Evolutionary conservation across 345 rosid species (phyloP).

Genomic region (Linum usitatissimum): DNA sequence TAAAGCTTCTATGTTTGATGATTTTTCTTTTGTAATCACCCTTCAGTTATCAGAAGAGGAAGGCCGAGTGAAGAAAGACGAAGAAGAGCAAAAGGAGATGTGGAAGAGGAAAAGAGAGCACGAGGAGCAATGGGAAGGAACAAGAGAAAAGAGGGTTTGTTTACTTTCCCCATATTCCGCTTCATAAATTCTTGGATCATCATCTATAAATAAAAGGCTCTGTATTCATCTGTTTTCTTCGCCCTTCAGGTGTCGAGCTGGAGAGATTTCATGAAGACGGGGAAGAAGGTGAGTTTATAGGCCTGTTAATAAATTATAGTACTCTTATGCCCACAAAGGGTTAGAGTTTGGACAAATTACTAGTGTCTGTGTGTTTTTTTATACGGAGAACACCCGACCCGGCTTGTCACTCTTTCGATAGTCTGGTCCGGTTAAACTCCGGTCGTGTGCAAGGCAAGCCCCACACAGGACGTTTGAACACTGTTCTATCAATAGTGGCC

Average conservation of each 20-base stretch:
- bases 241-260: slow-evolving; percentile 67
- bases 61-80: slow-evolving; percentile 95
- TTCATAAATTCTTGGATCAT: not conserved
- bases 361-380: no score
- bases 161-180: not conserved
- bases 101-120: slow-evolving; percentile 98
- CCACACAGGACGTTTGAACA: no score
- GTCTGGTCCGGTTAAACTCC: no score
- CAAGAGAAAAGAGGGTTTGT: slow-evolving; percentile 82
- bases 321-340: not conserved
- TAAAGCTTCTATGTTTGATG: slow-evolving; percentile 3
- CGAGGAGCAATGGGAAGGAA: slow-evolving; percentile 99
- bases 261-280: slow-evolving; percentile 87
- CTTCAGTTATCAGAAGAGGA: slow-evolving; percentile 94
- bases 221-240: not conserved
- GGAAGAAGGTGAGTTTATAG: slow-evolving; percentile 62
- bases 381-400: no score
- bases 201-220: no score
- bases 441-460: no score
- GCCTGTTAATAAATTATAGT: not conserved
- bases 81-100: slow-evolving; percentile 88
- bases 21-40: not conserved
- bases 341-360: no score
- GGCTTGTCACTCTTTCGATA: no score
- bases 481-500: no score